Conservation (phyloP, 768 basidiomycete species). For the Boletus bicolor region DNA sequence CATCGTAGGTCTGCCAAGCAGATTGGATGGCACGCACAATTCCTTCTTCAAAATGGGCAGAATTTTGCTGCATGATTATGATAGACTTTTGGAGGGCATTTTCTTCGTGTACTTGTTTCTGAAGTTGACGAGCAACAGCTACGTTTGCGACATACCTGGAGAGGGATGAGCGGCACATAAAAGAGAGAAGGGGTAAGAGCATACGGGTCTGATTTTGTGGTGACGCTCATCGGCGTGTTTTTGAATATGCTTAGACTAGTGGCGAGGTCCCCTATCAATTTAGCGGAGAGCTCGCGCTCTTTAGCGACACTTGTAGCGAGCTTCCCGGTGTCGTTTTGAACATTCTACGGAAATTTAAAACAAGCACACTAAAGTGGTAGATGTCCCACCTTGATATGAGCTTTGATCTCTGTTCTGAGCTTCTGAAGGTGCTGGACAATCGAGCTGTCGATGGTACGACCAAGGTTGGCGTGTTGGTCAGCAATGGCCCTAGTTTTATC, state of each 20-base stretch:
- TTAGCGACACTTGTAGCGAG: constrained; percentile 88
- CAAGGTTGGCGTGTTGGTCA: constrained; percentile 95
- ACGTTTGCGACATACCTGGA: constrained; percentile 64
- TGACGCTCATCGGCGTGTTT: constrained; percentile 89
- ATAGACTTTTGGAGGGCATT: constrained; percentile 97
- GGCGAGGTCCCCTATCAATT: constrained; percentile 82
- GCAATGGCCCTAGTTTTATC: constrained; percentile 93
- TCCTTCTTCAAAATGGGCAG: constrained; percentile 94
- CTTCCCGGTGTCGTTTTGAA: constrained; percentile 95
- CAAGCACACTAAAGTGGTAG: background rate
- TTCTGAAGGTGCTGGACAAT: constrained; percentile 98
- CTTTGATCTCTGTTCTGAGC: constrained; percentile 92
- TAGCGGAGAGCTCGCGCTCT: constrained; percentile 82
- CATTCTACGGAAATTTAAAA: constrained; percentile 49
- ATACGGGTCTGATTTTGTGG: constrained; percentile 40
- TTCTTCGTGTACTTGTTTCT: constrained; percentile 94
- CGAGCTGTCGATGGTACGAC: constrained; percentile 92
- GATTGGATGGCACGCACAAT: constrained; percentile 94
- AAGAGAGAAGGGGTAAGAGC: background rate
- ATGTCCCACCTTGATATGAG: constrained; percentile 79
- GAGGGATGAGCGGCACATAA: background rate
- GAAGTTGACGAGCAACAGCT: constrained; percentile 73
- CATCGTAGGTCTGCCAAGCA: constrained; percentile 96
- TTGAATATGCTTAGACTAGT: constrained; percentile 87
- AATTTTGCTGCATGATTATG: constrained; percentile 97